These are phyloP conservation scores for Polygonum maritimum DNA, from an alignment of 148 eudicot genomes.

Conservation along the genomic window DNA sequence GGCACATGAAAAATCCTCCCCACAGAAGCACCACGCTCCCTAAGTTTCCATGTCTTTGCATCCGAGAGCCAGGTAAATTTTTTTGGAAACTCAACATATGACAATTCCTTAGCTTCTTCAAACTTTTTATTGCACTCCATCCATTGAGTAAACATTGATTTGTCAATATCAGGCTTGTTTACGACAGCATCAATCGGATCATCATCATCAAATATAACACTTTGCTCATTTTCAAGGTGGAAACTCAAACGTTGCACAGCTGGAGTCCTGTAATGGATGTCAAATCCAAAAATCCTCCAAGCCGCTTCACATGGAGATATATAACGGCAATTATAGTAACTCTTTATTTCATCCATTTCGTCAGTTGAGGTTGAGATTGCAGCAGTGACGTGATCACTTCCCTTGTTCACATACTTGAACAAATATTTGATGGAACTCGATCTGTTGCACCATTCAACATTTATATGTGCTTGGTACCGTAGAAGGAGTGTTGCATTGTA, in stretches of 20 bases:
- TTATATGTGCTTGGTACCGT: constrained; percentile 7
- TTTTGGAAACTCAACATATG: background rate
- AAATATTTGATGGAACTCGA: constrained; percentile 11
- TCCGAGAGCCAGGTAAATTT: background rate
- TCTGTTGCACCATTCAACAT: constrained; percentile 18
- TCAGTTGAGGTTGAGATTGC: no score
- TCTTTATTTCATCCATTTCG: background rate
- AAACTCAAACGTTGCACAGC: background rate
- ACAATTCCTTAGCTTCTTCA: background rate
- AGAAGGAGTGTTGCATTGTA: background rate
- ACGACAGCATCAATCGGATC: background rate
- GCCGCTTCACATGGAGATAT: background rate
- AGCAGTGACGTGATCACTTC: background rate
- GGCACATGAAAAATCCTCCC: background rate
- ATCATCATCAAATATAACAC: background rate
- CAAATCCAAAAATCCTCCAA: background rate
- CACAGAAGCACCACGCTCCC: background rate
- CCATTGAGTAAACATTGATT: background rate
- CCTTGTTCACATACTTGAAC: constrained; percentile 20
- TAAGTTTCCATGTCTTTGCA: background rate
- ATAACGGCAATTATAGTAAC: background rate
- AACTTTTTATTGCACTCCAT: background rate
- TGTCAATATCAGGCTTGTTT: background rate
- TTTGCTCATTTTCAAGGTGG: background rate
- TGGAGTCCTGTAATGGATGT: background rate